These are phyloP conservation scores for Phaeophleospora eucalypticola DNA, from an alignment of 2,329 filamentous ascomycete genomes.

Conservation along the genomic window DNA sequence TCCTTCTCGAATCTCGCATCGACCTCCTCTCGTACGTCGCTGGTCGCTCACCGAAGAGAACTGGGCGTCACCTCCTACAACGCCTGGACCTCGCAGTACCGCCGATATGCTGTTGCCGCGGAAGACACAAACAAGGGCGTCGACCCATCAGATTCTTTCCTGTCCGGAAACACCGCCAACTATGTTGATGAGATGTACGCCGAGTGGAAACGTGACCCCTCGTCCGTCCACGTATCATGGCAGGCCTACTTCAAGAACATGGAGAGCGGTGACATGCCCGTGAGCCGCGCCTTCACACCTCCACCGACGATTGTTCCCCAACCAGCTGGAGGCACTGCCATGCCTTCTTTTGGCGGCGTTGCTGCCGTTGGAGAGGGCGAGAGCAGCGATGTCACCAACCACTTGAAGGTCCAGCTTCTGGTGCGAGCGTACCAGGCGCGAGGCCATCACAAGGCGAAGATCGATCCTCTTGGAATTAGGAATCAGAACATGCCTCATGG, in stretches of 20 bases:
- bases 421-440: slow-evolving; percentile 97
- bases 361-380: slow-evolving; percentile 61
- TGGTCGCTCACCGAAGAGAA: slow-evolving; percentile 47
- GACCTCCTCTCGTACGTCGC: slow-evolving; percentile 36
- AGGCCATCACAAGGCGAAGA: slow-evolving; percentile 96
- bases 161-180: slow-evolving; percentile 94
- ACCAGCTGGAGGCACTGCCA: slow-evolving; percentile 72
- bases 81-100: slow-evolving; percentile 44
- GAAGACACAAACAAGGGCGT: slow-evolving; percentile 59
- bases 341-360: slow-evolving; percentile 64
- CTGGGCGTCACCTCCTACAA: slow-evolving; percentile 40
- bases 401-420: slow-evolving; percentile 95
- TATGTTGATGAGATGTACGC: slow-evolving; percentile 99
- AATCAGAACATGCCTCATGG: slow-evolving; percentile 50
- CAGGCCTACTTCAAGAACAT: slow-evolving; percentile 99
- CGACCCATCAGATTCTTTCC: slow-evolving; percentile 91
- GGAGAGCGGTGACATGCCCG: slow-evolving; percentile 96
- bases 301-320: slow-evolving; percentile 86
- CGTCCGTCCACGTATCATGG: slow-evolving; percentile 96
- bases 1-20: slow-evolving; percentile 40
- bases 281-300: slow-evolving; percentile 93
- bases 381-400: slow-evolving; percentile 84
- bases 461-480: slow-evolving; percentile 91
- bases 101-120: slow-evolving; percentile 56
- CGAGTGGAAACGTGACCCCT: slow-evolving; percentile 90